Conservation (phyloP, 2,329 filamentous ascomycete genomes). For the Aspergillus sp. region DNA sequence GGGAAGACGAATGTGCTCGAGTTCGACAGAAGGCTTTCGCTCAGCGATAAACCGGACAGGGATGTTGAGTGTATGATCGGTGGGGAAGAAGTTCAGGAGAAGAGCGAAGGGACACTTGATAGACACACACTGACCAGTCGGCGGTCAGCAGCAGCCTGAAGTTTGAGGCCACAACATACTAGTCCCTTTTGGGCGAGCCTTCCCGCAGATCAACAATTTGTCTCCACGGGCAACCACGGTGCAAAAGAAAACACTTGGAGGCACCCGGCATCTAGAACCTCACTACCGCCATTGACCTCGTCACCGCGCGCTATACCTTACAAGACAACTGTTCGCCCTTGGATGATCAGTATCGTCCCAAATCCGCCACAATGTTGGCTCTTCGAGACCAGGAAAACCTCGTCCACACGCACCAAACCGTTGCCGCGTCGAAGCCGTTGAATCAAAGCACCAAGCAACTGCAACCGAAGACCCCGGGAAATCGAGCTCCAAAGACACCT, state of each 20-base stretch:
- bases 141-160: slow-evolving; percentile 21
- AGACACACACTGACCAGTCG: slow-evolving; percentile 13
- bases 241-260: slow-evolving; percentile 25
- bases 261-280: slow-evolving; percentile 22
- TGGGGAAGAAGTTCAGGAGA: slow-evolving; percentile 20
- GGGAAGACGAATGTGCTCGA: slow-evolving; percentile 25
- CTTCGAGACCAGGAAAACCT: slow-evolving; percentile 86
- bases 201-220: slow-evolving; percentile 14
- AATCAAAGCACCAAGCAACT: slow-evolving; percentile 64
- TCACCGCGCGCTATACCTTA: not conserved
- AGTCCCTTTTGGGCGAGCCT: slow-evolving; percentile 7
- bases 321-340: slow-evolving; percentile 1
- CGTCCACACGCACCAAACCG: slow-evolving; percentile 71
- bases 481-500: slow-evolving; percentile 77
- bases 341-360: slow-evolving; percentile 20
- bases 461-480: slow-evolving; percentile 75
- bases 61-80: slow-evolving; percentile 14
- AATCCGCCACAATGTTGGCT: slow-evolving; percentile 64
- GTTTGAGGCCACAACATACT: slow-evolving; percentile 2
- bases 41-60: slow-evolving; percentile 34
- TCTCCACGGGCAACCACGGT: slow-evolving; percentile 42
- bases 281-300: slow-evolving; percentile 7
- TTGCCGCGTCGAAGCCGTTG: slow-evolving; percentile 68
- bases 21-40: slow-evolving; percentile 31
- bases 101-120: slow-evolving; percentile 11